Base-by-base conservation (phyloP, 495 filamentous ascomycete genomes). In the Neurospora sp. region DNA sequence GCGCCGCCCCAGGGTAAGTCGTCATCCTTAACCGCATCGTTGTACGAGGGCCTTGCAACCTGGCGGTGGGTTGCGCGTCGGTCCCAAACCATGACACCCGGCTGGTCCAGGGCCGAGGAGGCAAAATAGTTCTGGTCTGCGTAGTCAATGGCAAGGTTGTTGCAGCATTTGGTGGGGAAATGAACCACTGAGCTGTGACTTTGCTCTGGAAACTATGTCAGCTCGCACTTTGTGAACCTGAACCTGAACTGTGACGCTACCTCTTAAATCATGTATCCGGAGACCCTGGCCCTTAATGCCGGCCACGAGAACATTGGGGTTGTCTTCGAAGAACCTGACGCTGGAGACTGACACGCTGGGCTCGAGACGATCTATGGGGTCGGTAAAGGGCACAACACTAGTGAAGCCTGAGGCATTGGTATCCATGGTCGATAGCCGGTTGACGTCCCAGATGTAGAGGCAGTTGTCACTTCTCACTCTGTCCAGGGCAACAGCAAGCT, bases 61-160 rank as follows among this genome's bases (percentile, higher is more conserved):
- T 81, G 76, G 10, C 88, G 86, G 39, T 84, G 77, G 9, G 89
- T 87, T 68, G 89, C 90, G 16, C 96, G 90, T 20, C 90, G 88
- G 80, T 99, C 96, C 96, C 96, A 99, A 18, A 98, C 86, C 74
- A 91, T 92, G 71, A 98, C 87, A 81, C 80, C 96, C 85, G 77
- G 89, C 81, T 77, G 89, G 79, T 80, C 86, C 14, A 92, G 82
- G 12, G 88, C 88, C n/a, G 92, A 93, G 7, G 94, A 97, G 0
- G 94, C 93, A 80, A 98, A 97, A 77, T 97, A 97, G 77, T 98
- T 97, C 77, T 93, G 90, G 80, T 98, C 93, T 12, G 91, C 85
- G 75, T 91, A 92, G 80, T 99, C 93, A 73, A 98, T 94, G 38
- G 94, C 90, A 69, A 98, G 81, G 74, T 97, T 97, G 77, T 97